Evolutionary conservation across 2,329 filamentous ascomycete species (phyloP), one percentile per base, ranked within the genome.

Genomic region (Fusarium proliferatum): DNA sequence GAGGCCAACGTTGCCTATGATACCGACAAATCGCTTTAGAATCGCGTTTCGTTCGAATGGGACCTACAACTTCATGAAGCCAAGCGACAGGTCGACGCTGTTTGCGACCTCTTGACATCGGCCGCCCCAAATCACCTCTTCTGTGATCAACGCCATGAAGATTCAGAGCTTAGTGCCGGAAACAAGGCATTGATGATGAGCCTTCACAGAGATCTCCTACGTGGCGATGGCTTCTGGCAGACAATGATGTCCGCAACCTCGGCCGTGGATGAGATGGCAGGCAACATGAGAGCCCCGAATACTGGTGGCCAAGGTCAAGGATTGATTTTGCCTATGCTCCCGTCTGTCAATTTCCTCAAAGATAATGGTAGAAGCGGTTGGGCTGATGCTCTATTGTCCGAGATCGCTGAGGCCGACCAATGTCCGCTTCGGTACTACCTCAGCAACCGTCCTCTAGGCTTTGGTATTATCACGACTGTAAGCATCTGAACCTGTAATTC

Each of bases 111-210:
- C 4, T 2, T 36, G 0, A n/a, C 49, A 34, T 52, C 33, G 0
- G 49, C 49, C 3, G 6, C 6, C 8, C 33, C n/a, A 1, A 52
- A 34, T 17, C 49, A 2, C n/a, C 33, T 15, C 9, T 52, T 52
- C n/a, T 19, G 6, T 21, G 17, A 52, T 5, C 12, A 34, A 6
- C 5, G 4, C 5, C 1, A 0, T 2, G 2, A 15, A 21, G 16
- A 0, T 12, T 26, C 12, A 21, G n/a, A 21, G 9, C 9, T 26
- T 36, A 0, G 1, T 2, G 6, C 5, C 1, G 2, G 1, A 2
- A 9, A 10, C 0, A 1, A 52, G n/a, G 16, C 6, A 15, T 19
- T 52, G 33, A 15, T 11, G 8, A 52, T 52, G 49, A 52, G 33
- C 26, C 33, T 52, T 2, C 49, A 52, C 1, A 26, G 49, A 52